Evolutionary conservation across 305 asterid species (phyloP), one percentile per base, ranked within the genome.

Genomic region (Fraxinus albicans): DNA sequence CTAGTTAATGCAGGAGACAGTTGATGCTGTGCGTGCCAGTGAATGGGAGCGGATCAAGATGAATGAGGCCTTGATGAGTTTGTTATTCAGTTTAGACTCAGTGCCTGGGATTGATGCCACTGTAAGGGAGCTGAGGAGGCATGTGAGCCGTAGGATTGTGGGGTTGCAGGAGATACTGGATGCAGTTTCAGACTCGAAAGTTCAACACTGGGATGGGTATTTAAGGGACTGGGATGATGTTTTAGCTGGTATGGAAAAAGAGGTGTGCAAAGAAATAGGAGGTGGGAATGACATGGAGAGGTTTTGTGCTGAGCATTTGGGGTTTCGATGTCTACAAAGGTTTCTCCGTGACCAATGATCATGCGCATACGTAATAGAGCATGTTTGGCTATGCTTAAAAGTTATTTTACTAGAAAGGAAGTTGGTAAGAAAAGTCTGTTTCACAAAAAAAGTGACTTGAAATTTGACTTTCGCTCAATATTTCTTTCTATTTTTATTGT

Each of bases 161-260:
- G 98, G 98, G 73, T 88, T 96, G 92, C 99, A 96, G 75, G 99
- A 96, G 90, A 96, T 96, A 77, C 85, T 96, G 13, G 99, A 96
- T 84, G 93, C 96, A 6, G 89, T 96, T 76, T 90, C 97, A 1
- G 99, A 93, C 77, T 76, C 92, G 12, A 90, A 91, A 81, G 80
- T 89, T 58, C 90, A 92, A 77, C 88, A 86, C 27, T 94, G 96
- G 97, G 99, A 94, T 84, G 95, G 93, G 34, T 93, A 81, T 81
- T 79, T 94, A 86, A 89, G 88, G 80, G 98, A 92, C 81, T 96
- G 98, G 98, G 98, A 94, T 79, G 98, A 96, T 77, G 85, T 87
- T 63, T 79, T 96, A 34, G 90, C 88, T 4, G 93, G 89, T 83
- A 84, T 96, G 33, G 99, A 94, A 81, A 89, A 80, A 40, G 94